Evolutionary conservation across 2,329 filamentous ascomycete species (phyloP).

Genomic region (Dendryphion nanum): DNA sequence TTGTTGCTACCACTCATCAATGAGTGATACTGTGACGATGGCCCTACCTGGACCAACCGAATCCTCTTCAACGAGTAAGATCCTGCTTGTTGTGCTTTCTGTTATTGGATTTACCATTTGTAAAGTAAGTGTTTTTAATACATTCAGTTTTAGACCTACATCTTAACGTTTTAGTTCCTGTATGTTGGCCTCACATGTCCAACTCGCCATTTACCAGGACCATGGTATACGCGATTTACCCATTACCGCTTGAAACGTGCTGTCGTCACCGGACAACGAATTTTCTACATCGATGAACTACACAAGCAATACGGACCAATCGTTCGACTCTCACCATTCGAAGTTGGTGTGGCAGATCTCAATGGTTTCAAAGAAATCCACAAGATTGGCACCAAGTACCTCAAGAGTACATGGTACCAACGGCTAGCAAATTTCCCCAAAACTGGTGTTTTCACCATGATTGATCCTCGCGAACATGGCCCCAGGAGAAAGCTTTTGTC

Average conservation of each 20-base stretch:
- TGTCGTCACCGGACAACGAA: constrained; percentile 37
- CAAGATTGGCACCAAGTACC: constrained; percentile 26
- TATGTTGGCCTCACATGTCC: constrained; percentile 26
- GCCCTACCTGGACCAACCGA: too few species aligned
- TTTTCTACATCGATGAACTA: constrained; percentile 40
- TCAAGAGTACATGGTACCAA: constrained; percentile 43
- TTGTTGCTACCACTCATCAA: too few species aligned
- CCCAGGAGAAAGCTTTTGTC: constrained; percentile 37
- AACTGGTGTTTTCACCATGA: constrained; percentile 39
- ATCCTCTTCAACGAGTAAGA: too few species aligned
- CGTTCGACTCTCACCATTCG: constrained; percentile 29
- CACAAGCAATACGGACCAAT: constrained; percentile 34
- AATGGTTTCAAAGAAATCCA: constrained; percentile 30
- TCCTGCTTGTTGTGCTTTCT: neutral
- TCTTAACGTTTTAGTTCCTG: constrained; percentile 11
- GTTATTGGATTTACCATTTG: neutral
- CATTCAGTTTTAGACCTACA: neutral
- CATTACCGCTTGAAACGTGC: constrained; percentile 38
- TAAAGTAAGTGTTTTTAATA: neutral
- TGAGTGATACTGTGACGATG: too few species aligned
- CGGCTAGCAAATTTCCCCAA: constrained; percentile 21
- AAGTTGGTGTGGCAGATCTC: constrained; percentile 30
- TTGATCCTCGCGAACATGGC: constrained; percentile 35
- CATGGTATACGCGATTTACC: constrained; percentile 33
- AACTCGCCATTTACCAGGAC: constrained; percentile 26